phyloP scores from a whole-genome alignment of 805 yeast genomes.

The Saccharomycopsis vini region DNA sequence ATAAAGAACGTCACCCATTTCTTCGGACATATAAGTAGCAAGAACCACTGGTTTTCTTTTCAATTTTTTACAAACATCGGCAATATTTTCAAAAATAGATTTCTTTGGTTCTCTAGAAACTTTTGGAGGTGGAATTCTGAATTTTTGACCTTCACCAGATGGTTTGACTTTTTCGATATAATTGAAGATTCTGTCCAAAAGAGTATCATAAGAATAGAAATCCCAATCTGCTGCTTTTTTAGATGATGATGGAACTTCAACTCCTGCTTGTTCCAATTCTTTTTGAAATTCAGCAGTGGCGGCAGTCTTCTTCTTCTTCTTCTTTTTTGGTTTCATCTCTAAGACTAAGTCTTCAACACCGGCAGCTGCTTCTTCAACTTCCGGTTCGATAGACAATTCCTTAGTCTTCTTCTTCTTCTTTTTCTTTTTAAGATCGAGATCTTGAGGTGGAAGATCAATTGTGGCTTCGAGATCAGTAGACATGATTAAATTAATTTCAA shows the following conservation, averaged over 20 bases:
- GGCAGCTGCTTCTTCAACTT: conserved; percentile 30
- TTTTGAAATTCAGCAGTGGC: conserved; percentile 73
- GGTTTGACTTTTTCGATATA: conserved; percentile 91
- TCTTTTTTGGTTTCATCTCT: conserved; percentile 33
- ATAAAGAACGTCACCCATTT: conserved; percentile 95
- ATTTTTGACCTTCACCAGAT: conserved; percentile 93
- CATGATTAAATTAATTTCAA: conserved; percentile 29
- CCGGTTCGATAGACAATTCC: conserved; percentile 14
- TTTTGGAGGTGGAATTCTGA: conserved; percentile 95
- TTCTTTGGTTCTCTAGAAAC: conserved; percentile 98
- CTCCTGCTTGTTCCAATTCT: conserved; percentile 88
- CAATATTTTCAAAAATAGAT: conserved; percentile 92
- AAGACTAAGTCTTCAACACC: conserved; percentile 12
- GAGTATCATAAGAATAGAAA: conserved; percentile 57
- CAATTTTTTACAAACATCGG: conserved; percentile 85
- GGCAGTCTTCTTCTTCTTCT: conserved; percentile 67
- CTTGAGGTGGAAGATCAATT: conserved; percentile 32
- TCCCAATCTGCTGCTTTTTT: conserved; percentile 23
- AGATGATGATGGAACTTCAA: conserved; percentile 42
- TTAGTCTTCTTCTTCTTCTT: conserved; percentile 55
- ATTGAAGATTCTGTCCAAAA: conserved; percentile 76
- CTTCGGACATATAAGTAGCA: conserved; percentile 94
- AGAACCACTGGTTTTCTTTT: conserved; percentile 97
- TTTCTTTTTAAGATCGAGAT: conserved; percentile 62
- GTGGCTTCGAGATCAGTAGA: no score